Conservation (phyloP, 2,329 filamentous ascomycete genomes). For the Pezicula rhizophila region DNA sequence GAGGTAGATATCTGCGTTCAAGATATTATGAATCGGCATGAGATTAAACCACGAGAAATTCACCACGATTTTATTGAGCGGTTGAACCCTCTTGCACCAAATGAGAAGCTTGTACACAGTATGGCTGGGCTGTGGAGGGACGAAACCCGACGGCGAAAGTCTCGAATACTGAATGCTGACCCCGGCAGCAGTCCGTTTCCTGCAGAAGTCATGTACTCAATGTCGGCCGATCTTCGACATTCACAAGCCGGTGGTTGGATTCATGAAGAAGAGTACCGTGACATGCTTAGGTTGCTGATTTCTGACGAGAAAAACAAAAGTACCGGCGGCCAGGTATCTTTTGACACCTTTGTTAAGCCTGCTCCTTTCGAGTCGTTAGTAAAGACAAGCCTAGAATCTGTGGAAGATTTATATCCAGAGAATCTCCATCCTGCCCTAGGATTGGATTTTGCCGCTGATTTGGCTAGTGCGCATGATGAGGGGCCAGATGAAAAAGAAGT, state of each 20-base stretch:
- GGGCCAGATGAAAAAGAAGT: conserved; percentile 37
- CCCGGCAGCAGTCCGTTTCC: conserved; percentile 72
- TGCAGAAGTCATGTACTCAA: conserved; percentile 74
- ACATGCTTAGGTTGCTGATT: conserved; percentile 58
- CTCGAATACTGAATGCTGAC: conserved; percentile 57
- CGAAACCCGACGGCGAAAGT: conserved; percentile 73
- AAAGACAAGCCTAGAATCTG: conserved; percentile 75
- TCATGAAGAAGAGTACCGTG: conserved; percentile 77
- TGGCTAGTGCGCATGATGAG: conserved; percentile 6
- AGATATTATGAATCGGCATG: conserved; percentile 75
- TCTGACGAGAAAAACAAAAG: conserved; percentile 52
- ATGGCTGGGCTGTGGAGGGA: conserved; percentile 93
- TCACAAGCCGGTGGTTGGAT: conserved; percentile 78
- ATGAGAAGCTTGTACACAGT: conserved; percentile 83
- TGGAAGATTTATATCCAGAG: conserved; percentile 78
- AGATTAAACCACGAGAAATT: conserved; percentile 68
- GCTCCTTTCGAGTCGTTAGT: conserved; percentile 50
- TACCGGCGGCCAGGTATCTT: conserved; percentile 41
- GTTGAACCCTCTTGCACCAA: conserved; percentile 52
- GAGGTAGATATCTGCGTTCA: conserved; percentile 88
- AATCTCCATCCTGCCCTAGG: conserved; percentile 49
- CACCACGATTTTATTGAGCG: conserved; percentile 86
- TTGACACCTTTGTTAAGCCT: conserved; percentile 59
- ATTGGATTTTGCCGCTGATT: conserved; percentile 5
- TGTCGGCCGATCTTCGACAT: conserved; percentile 77